Percentiles rank a stretch among this genome's conserved stretches.
These are phyloP conservation scores for Salvia miltiorrhiza DNA, from an alignment of 257 asterid genomes.

Conservation along the genomic window DNA sequence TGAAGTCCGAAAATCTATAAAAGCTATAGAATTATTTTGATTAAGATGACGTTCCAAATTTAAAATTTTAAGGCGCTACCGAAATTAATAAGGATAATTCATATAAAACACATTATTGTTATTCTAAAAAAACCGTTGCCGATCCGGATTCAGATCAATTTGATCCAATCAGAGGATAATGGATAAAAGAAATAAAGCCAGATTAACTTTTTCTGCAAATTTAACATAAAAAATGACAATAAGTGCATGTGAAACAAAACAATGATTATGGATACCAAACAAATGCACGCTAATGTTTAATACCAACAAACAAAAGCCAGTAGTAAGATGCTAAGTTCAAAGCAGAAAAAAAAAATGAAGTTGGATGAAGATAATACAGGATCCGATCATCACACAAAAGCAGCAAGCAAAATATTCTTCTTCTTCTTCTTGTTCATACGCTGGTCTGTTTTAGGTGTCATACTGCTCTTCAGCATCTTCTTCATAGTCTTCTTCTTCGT, in stretches of 20 bases:
- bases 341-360: not conserved
- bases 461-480: conserved; percentile 45
- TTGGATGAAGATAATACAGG: conserved; percentile 14
- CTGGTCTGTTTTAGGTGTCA: conserved; percentile 22
- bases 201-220: not conserved
- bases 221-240: not conserved
- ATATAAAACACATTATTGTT: too few species aligned
- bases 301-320: conserved; percentile 1
- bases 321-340: conserved; percentile 6
- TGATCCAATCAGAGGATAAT: too few species aligned
- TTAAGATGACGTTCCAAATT: too few species aligned
- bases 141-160: too few species aligned
- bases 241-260: conserved; percentile 3
- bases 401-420: not conserved
- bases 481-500: conserved; percentile 66
- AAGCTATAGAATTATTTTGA: too few species aligned
- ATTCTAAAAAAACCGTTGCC: too few species aligned
- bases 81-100: too few species aligned
- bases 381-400: not conserved
- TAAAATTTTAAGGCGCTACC: too few species aligned
- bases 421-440: too few species aligned
- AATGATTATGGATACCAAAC: conserved; percentile 10
- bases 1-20: too few species aligned
- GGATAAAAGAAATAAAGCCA: not conserved
- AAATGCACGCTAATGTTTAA: conserved; percentile 15